A percentile compares a stretch with the other conserved stretches of the same genome.
Conservation (phyloP, 1,139 yeast species). For the Diutina scorzettiae region DNA sequence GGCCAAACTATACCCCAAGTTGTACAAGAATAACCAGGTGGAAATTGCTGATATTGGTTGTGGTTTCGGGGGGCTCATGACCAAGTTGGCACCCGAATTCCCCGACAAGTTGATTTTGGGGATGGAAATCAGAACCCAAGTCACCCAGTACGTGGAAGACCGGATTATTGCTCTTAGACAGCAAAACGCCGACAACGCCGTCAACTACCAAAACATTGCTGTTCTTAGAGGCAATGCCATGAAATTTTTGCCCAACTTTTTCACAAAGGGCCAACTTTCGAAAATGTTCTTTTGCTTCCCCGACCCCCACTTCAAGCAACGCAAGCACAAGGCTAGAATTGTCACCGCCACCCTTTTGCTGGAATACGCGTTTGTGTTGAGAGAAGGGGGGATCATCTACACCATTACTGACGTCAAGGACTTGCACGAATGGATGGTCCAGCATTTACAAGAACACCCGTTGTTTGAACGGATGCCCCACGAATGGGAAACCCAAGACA, state of each 20-base stretch:
- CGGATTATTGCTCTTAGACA: slow-evolving; percentile 74
- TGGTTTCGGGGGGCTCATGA: slow-evolving; percentile 90
- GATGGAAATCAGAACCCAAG: slow-evolving; percentile 97
- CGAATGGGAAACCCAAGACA: slow-evolving; percentile 72
- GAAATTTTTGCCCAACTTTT: slow-evolving; percentile 94
- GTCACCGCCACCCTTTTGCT: slow-evolving; percentile 78
- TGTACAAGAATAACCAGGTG: slow-evolving; percentile 41
- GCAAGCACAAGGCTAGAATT: slow-evolving; percentile 95
- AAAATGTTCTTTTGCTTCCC: slow-evolving; percentile 98
- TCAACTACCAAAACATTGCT: slow-evolving; percentile 63
- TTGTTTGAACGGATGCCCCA: slow-evolving; percentile 67
- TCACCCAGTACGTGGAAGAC: slow-evolving; percentile 93
- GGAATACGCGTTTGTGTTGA: slow-evolving; percentile 85
- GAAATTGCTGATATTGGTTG: slow-evolving; percentile 96
- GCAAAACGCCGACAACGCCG: slow-evolving; percentile 24
- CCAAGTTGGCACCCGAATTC: slow-evolving; percentile 66
- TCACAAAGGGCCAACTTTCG: slow-evolving; percentile 63
- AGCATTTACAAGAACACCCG: slow-evolving; percentile 84
- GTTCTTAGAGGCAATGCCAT: slow-evolving; percentile 93
- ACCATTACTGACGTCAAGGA: slow-evolving; percentile 95
- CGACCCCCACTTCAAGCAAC: slow-evolving; percentile 95
- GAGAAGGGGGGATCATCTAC: slow-evolving; percentile 79
- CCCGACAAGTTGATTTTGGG: slow-evolving; percentile 72
- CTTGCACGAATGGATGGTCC: slow-evolving; percentile 92
- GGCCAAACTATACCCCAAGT: slow-evolving; percentile 58